Conservation (phyloP, 345 rosid genomes). For the Acer negundo region DNA sequence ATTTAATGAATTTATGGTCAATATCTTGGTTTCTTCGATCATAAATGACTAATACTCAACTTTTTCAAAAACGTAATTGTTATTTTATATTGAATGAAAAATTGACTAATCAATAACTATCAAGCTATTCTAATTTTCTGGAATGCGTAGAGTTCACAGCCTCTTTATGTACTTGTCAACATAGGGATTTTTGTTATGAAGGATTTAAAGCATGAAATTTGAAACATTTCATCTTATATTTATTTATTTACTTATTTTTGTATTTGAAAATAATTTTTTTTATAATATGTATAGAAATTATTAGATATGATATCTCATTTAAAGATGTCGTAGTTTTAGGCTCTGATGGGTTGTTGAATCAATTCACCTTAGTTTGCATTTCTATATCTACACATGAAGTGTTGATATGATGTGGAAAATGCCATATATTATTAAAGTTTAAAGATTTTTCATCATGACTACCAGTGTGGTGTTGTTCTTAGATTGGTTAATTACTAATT, state of each 20-base stretch:
- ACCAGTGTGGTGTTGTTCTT: background rate
- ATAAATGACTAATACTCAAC: background rate
- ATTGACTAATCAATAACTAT: background rate
- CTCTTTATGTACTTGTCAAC: background rate
- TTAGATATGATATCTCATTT: background rate
- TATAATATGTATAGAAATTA: background rate
- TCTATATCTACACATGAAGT: background rate
- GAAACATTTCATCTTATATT: background rate
- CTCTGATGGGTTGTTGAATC: background rate
- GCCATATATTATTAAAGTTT: background rate
- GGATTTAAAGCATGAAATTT: background rate
- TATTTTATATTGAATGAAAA: background rate
- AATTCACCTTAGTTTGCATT: background rate
- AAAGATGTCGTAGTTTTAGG: background rate
- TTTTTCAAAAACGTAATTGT: background rate
- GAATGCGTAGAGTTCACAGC: background rate
- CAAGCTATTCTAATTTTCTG: background rate
- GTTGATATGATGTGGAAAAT: background rate
- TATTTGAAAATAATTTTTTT: background rate
- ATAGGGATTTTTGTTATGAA: background rate
- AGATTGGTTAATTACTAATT: slow-evolving; percentile 1
- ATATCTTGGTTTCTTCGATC: background rate
- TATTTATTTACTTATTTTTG: background rate
- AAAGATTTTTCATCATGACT: background rate
- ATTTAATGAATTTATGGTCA: background rate